phyloP scores from a whole-genome alignment of 257 asterid genomes.

The Rehmannia glutinosa region DNA sequence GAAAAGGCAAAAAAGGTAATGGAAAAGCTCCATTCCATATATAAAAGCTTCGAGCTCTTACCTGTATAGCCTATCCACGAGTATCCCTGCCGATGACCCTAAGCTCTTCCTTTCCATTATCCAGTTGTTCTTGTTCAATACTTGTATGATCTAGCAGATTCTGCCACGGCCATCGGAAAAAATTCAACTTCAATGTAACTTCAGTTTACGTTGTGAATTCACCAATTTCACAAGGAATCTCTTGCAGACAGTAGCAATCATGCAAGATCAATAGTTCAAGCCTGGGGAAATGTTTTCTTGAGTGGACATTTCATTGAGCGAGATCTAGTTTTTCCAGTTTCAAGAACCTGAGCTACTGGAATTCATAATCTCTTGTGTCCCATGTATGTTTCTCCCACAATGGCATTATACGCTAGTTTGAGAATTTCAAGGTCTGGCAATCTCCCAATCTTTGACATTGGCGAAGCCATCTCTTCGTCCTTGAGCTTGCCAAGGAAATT shows the following conservation, averaged over 20 bases:
- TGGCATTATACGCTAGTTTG: background rate
- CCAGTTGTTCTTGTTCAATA: conserved; percentile 1
- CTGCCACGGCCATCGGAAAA: background rate
- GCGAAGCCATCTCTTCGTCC: background rate
- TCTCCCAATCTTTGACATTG: conserved; percentile 8
- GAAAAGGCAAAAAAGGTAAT: too few species aligned
- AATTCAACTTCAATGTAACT: conserved; percentile 4
- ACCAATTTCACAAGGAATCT: conserved; percentile 2
- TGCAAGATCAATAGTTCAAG: conserved; percentile 3
- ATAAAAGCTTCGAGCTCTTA: background rate
- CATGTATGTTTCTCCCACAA: background rate
- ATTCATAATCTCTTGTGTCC: conserved; percentile 14
- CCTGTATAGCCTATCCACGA: background rate
- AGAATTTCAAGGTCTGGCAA: conserved; percentile 4
- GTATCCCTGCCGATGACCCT: background rate
- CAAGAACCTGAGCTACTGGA: conserved; percentile 13
- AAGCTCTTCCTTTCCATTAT: conserved; percentile 3
- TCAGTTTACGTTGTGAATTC: conserved; percentile 1
- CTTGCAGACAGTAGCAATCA: background rate
- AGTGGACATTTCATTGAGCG: background rate
- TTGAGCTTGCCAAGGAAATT: background rate
- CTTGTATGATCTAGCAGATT: background rate
- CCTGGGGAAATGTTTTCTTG: background rate
- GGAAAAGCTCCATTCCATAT: too few species aligned
- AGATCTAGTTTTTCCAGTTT: background rate